phyloP scores from a whole-genome alignment of 176 grass and related monocot species.

The maize (Zea mays) region Zm-B73-REFERENCE-NAM-5.0 NC_050097.1:171953501-171954000 shows the following conservation, averaged over 20 bases:
- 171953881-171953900: too few relatives aligned
- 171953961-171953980: too few relatives aligned
- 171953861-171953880: too few relatives aligned
- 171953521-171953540: conserved; percentile 39
- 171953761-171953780: neutral
- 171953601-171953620: too few relatives aligned
- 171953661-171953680: neutral
- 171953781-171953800: neutral
- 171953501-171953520: conserved; percentile 44
- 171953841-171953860: too few relatives aligned
- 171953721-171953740: neutral
- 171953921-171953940: too few relatives aligned
- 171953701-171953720: neutral
- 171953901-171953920: too few relatives aligned
- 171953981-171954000: too few relatives aligned
- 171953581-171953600: too few relatives aligned
- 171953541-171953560: conserved; percentile 42
- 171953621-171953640: neutral
- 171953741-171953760: neutral
- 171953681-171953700: neutral
- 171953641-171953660: neutral
- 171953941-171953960: too few relatives aligned
- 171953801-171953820: too few relatives aligned
- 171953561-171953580: conserved; percentile 8
- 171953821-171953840: too few relatives aligned